Conservation (phyloP, 192 early-diverging fungal species). For the Piromyces finnis region DNA sequence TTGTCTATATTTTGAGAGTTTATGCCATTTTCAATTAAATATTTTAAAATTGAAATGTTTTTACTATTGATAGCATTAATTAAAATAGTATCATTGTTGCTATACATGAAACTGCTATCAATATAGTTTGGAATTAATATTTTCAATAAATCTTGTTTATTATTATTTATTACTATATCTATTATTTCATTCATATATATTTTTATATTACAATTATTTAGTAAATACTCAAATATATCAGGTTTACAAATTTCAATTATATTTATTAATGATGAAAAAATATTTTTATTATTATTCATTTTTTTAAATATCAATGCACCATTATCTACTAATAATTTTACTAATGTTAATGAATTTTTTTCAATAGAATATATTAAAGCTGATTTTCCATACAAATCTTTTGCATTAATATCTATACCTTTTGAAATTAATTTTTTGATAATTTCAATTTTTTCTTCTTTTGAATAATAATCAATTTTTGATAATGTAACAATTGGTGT, state of each 20-base stretch:
- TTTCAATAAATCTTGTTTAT: background rate
- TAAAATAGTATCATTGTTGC: background rate
- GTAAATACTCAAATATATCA: background rate
- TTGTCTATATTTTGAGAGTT: background rate
- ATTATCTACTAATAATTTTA: background rate
- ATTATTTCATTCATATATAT: background rate
- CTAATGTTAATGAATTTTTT: background rate
- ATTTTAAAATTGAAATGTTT: background rate
- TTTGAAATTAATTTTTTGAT: background rate
- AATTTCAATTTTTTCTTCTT: background rate
- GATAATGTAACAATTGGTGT: background rate
- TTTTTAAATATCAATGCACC: background rate
- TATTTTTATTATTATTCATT: too few relatives aligned
- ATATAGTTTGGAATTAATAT: background rate
- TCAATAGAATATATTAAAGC: background rate
- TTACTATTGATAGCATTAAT: background rate
- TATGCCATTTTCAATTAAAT: background rate
- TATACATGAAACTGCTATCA: background rate
- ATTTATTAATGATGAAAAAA: too few relatives aligned
- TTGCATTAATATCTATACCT: background rate
- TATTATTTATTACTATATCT: background rate
- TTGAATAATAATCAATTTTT: background rate
- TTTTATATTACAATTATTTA: background rate
- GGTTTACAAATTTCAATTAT: too few relatives aligned
- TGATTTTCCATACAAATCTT: background rate